Base-by-base conservation (phyloP, 2,329 filamentous ascomycete species). In the Xylariaceae sp. region DNA sequence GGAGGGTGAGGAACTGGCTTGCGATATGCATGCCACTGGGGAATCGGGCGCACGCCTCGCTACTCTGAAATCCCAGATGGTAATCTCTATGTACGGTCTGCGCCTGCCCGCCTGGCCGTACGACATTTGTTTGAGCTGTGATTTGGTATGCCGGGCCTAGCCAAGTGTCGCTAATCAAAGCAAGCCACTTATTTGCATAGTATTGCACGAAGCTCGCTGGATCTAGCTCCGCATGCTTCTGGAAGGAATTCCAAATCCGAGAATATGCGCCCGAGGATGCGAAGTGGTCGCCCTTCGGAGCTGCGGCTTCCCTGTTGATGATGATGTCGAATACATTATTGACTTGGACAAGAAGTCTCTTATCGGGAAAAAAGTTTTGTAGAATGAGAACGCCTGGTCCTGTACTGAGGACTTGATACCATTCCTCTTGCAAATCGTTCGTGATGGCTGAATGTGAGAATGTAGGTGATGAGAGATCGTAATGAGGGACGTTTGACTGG, bases 201-300 rank as follows among this genome's bases (percentile, higher is more conserved):
- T 84, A 83, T 6, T 59, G 48, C 0, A 76, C 49, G 55, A 84
- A 84, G 0, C 73, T 77, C 0, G 56, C 35, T 0, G 79, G 73
- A 49, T 80, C 71, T 22, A 64, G 57, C 2, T 76, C 59, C 17
- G 71, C 75, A 55, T 83, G 80, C 56, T 84, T 85, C 50, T 73
- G 73, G 62, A 83, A 80, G 0, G 80, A 79, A 64, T 84, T 84
- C 80, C 80, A 85, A 64, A 84, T 82, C 8, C 81, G 72, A 43
- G 76, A 70, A 56, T 84, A 84, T 20, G 71, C 69, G 19, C 75
- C 74, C 2, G 69, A 67, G 4, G 70, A 63, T 1, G 79, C 77
- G 60, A 84, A 84, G 55, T 84, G 80, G 59, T 84, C 80, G 19
- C 80, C 80, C 41, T 74, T 72, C 1, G 60, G 40, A 20, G 59